Base-by-base conservation (phyloP, 2,329 filamentous ascomycete species). In the Corynespora cassiicola region DNA sequence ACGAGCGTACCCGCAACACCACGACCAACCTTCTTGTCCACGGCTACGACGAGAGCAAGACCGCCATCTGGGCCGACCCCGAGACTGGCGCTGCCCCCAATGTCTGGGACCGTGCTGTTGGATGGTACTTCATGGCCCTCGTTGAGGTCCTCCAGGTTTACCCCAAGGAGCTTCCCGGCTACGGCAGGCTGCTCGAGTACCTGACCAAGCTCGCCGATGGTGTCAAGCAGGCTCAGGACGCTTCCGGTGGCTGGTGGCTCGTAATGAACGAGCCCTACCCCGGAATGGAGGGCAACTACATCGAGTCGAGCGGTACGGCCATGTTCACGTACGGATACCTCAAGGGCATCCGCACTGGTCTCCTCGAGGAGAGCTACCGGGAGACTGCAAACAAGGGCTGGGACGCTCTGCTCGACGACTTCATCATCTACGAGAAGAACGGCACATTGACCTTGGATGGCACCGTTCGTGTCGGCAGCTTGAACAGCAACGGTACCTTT, bases 261-360 rank as follows among this genome's bases (percentile, higher is more conserved):
- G 65, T 81, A 24, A 76, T 81, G 70, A 72, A 70, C 42, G 65
- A 72, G 42, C 56, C 67, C 12, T 73, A 75, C 35, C 68, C 54
- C 1, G 52, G 54, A 4, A 45, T 28, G 12, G 50, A 70, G 31
- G 78, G 77, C 1, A 82, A 84, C 54, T 83, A 78, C 54, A 73
- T 82, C 30, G 77, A 83, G 63, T 76, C 74, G 19, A 79, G 77
- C 16, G 78, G 72, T n/a, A 73, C 73, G 3, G 78, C 77, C 1
- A 79, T 82, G 56, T 59, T 59, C 19, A 43, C 50, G n/a, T 54
- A 50, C 37, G 48, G 45, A 5, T 40, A 47, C 19, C 25, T 59
- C 31, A 58, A 50, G 39, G 56, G 54, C 4, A 32, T 48, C 3
- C 37, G 42, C 16, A 37, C 33, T 2, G 54, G 54, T 8, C 46